Evolutionary conservation across 2,329 filamentous ascomycete species (phyloP), one percentile per base, ranked within the genome.

Genomic region (Sclerotinia sclerotiorum): DNA sequence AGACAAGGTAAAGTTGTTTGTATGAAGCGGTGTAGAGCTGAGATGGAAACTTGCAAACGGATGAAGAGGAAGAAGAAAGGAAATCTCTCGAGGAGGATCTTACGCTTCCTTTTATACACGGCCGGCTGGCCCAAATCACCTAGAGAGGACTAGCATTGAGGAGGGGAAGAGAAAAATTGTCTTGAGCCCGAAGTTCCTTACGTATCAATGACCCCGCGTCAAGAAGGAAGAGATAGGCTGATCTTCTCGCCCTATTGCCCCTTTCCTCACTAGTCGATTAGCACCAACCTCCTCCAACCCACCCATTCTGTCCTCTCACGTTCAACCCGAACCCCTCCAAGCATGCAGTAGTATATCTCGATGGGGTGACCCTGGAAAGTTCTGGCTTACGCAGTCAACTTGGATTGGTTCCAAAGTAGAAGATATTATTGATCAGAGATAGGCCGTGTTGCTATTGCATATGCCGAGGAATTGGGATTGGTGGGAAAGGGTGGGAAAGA

Each of bases 81-180:
- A 81, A 77, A 77, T 69, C 71, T 71, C 74, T 74, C 75, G 75
- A 79, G 78, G 76, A 78, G 82, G 83, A 80, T 80, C 84, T 79
- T 79, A 80, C 77, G 76, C 76, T 78, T 79, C 85, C 81, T 87
- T 89, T 89, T 89, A 89, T 89, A 89, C 81, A 83, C 85, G 82
- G 85, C 77, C 76, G 73, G 64, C 54, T 69, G 60, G 57, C 65
- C 69, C 65, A 32, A 35, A 72, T 72, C 68, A 70, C 70, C 71
- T 66, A 68, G 69, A 61, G 27, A 70, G 67, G 69, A 68, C 65
- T 71, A 72, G 70, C 70, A 74, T 73, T 70, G 70, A 74, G 48
- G 71, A 46, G 55, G 74, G 75, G 72, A 39, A 56, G 27, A 49
- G 44, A n/a, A 11, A 42, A 72, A 76, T 76, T 72, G 73, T 70